phyloP scores from a whole-genome alignment of 805 yeast genomes.

The Candida taoyuanica region DNA sequence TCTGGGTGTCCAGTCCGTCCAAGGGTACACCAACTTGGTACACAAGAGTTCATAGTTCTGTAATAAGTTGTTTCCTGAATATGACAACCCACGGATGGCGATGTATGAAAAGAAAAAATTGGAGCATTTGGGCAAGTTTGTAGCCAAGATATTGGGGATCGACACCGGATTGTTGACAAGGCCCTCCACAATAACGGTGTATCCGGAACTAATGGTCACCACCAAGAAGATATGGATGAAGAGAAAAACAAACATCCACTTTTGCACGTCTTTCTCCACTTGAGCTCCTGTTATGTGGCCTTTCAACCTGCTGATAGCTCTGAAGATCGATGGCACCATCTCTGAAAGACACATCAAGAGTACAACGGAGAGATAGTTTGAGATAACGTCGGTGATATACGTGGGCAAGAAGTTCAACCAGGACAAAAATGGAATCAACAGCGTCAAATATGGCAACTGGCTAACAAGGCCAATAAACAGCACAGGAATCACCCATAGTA shows the following conservation, averaged over 20 bases:
- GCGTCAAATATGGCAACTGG: constrained; percentile 62
- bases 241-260: constrained; percentile 72
- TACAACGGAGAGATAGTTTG: constrained; percentile 65
- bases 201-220: constrained; percentile 78
- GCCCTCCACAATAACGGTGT: constrained; percentile 57
- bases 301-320: constrained; percentile 48
- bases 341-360: constrained; percentile 61
- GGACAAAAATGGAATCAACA: constrained; percentile 53
- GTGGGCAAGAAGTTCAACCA: constrained; percentile 55
- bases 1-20: constrained; percentile 58
- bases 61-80: constrained; percentile 67
- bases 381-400: constrained; percentile 45
- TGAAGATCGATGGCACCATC: constrained; percentile 53
- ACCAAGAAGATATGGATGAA: constrained; percentile 83
- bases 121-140: constrained; percentile 79
- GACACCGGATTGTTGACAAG: constrained; percentile 66
- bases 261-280: constrained; percentile 66
- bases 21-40: constrained; percentile 31
- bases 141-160: constrained; percentile 66
- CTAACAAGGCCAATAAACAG: constrained; percentile 74
- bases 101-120: constrained; percentile 80
- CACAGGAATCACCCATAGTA: constrained; percentile 79
- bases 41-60: constrained; percentile 50
- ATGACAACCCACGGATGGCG: constrained; percentile 67
- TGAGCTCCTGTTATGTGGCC: constrained; percentile 59